Evolutionary conservation across 176 grass and related monocot species (phyloP).

Genomic region (Avena sativa): DNA sequence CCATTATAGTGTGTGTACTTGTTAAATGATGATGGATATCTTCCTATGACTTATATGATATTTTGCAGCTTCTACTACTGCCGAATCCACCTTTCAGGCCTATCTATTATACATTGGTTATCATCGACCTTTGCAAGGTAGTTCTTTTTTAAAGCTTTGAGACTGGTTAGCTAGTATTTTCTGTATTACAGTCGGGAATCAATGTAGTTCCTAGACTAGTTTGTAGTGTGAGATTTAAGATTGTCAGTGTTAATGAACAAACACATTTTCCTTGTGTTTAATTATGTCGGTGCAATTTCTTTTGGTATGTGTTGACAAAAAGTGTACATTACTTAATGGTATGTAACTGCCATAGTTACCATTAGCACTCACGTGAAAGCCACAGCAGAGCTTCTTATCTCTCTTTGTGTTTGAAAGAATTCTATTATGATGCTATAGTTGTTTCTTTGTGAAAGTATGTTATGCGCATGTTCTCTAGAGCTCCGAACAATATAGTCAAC

Average conservation of each 20-base stretch:
- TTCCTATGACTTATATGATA: conserved; percentile 30
- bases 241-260: neutral
- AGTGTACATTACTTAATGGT: neutral
- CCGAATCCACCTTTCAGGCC: conserved; percentile 96
- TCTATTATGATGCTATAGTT: neutral
- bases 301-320: neutral
- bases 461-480: neutral
- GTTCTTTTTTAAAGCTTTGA: conserved; percentile 27
- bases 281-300: neutral
- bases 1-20: neutral
- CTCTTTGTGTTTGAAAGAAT: neutral
- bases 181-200: neutral
- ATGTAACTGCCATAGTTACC: neutral
- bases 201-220: neutral
- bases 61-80: conserved; percentile 85
- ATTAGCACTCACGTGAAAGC: neutral
- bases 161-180: conserved; percentile 5
- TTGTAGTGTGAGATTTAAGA: conserved; percentile 5
- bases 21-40: conserved; percentile 30
- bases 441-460: neutral
- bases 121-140: conserved; percentile 99
- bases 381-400: no score
- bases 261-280: neutral
- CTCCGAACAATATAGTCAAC: neutral
- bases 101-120: conserved; percentile 95